Conservation (phyloP, 78 protist genomes). For the Speleostelium caveatum region DNA sequence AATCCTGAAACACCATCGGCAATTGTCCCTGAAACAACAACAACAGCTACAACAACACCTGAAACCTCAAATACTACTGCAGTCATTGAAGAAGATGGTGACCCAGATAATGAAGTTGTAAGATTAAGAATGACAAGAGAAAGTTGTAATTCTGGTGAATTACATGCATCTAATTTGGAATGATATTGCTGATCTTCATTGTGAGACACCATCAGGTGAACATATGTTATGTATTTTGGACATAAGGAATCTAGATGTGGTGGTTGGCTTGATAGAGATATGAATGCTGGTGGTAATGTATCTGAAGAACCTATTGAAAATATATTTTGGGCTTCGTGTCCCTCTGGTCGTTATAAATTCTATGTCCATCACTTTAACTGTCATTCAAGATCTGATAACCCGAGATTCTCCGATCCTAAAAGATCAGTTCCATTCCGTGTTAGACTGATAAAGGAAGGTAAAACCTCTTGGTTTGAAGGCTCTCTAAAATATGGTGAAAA, state of each 20-base stretch:
- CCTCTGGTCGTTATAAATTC: conserved; percentile 12
- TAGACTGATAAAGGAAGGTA: conserved; percentile 4
- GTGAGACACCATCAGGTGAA: conserved; percentile 10
- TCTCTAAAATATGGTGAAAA: not conserved
- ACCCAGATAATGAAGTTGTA: conserved; percentile 17
- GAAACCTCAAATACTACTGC: not conserved
- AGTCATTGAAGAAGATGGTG: conserved; percentile 1
- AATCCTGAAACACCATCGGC: not conserved
- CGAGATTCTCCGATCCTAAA: not conserved
- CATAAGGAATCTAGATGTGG: conserved; percentile 17
- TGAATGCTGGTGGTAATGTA: not conserved
- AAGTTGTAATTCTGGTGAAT: conserved; percentile 16
- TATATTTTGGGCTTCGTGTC: conserved; percentile 19
- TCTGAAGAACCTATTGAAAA: conserved; percentile 27
- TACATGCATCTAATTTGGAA: conserved; percentile 41
- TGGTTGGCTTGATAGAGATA: conserved; percentile 29
- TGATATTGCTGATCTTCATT: conserved; percentile 30
- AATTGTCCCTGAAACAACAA: not conserved
- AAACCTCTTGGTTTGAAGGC: conserved; percentile 3
- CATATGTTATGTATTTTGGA: conserved; percentile 21
- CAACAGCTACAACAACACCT: not conserved
- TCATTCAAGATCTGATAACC: conserved; percentile 2
- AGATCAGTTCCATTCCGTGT: conserved; percentile 26
- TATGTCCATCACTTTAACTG: conserved; percentile 4
- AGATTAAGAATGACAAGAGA: conserved; percentile 9